Evolutionary conservation across 371 early-diverging fungal genomes (phyloP).

Genomic region (Circinella minor): DNA sequence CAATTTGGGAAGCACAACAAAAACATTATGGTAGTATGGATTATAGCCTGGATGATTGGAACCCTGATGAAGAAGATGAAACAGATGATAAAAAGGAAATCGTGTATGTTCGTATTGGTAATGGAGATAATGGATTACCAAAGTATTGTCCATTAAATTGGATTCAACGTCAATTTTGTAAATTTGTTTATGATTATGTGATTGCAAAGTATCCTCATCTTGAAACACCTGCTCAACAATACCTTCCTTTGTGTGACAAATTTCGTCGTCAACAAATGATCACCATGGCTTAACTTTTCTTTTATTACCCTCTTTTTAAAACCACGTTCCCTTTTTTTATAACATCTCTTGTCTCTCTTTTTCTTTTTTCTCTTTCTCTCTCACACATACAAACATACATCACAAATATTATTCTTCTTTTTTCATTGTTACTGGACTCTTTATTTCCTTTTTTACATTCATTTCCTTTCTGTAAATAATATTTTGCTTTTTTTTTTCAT

Average conservation of each 20-base stretch:
- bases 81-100: not conserved
- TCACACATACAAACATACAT: too few relatives aligned
- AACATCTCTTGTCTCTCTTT: too few relatives aligned
- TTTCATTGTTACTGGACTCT: too few relatives aligned
- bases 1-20: conserved; percentile 21
- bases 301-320: not conserved
- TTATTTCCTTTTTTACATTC: too few relatives aligned
- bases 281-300: not conserved
- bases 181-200: conserved; percentile 36
- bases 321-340: too few relatives aligned
- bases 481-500: too few relatives aligned
- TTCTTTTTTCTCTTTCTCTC: too few relatives aligned
- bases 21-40: not conserved
- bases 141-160: conserved; percentile 35
- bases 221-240: conserved; percentile 27
- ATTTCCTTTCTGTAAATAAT: too few relatives aligned
- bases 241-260: conserved; percentile 43
- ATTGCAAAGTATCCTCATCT: conserved; percentile 38
- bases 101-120: too few relatives aligned
- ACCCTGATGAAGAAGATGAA: conserved; percentile 4
- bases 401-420: too few relatives aligned
- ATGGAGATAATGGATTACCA: not conserved
- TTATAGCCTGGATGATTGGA: conserved; percentile 5
- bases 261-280: conserved; percentile 22
- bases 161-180: conserved; percentile 40